Base-by-base conservation (phyloP, 768 basidiomycete species). In the Boletus sensibilis region DNA sequence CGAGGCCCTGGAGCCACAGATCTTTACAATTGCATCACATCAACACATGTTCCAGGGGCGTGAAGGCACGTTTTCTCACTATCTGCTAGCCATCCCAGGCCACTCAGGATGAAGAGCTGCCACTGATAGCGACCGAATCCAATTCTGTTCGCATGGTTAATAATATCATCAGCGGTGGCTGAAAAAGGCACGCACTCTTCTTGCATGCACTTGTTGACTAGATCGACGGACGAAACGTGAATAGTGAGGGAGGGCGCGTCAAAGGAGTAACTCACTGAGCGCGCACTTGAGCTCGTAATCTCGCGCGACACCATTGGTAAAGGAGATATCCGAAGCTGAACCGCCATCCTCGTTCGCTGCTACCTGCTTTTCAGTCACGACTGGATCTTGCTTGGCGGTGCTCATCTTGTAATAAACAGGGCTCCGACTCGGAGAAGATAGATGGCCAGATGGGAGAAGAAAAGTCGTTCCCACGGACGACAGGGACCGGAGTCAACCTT, bases 61-160 rank as follows among this genome's bases (percentile, higher is more conserved):
- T 38, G 38, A 49, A 45, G 29, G 35, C 25, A 38, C 37, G 20
- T 38, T 7, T 7, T 29, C 76, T 59, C 40, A 82, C 80, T 79
- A 61, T 80, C 80, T 50, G 77, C 78, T 43, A 77, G 59, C 79
- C 80, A 81, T 53, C 80, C 79, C 6, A 81, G 63, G 52, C 79
- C 80, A 49, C 76, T 71, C 16, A 82, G 67, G 25, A 73, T 20
- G 61, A 82, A 80, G 31, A 82, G 72, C 59, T 81, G 76, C 50
- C 70, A 65, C 52, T 82, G 80, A 67, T 81, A 82, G 40, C 72
- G 73, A 14, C 80, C 80, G 40, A 78, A 81, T 47, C 80, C 79
- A 45, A 81, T 78, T 55, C 79, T 80, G 61, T 45, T 12, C 35
- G 10, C 25, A 31, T 12, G 5, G 18, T 64, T 10, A 54, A 20